These are phyloP conservation scores for Fusarium sp. DNA, from an alignment of 2,329 filamentous ascomycete species.

Conservation along the genomic window DNA sequence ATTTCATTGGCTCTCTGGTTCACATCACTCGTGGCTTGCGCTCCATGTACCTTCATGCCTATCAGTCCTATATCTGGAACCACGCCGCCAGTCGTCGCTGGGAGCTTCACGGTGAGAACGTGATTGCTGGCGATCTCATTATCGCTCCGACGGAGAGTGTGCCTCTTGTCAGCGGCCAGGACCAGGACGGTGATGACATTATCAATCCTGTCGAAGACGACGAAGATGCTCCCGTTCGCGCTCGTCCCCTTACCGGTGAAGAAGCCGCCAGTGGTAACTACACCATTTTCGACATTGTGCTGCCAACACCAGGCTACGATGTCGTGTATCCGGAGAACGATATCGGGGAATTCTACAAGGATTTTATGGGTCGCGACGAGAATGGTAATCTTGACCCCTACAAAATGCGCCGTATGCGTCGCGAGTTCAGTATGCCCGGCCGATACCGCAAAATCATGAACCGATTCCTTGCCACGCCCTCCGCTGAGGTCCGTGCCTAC, in stretches of 20 bases:
- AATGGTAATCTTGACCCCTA: conserved; percentile 84
- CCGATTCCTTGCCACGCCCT: conserved; percentile 70
- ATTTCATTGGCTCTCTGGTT: conserved; percentile 84
- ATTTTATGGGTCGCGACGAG: conserved; percentile 83
- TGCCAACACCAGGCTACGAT: conserved; percentile 93
- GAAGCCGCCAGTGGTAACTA: conserved; percentile 82
- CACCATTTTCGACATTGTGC: conserved; percentile 85
- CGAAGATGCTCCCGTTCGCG: conserved; percentile 61
- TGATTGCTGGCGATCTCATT: conserved; percentile 87
- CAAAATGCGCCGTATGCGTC: conserved; percentile 85
- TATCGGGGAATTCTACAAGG: conserved; percentile 82
- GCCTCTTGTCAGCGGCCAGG: conserved; percentile 62
- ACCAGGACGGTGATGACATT: conserved; percentile 64
- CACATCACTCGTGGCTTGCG: conserved; percentile 83
- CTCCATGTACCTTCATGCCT: conserved; percentile 96
- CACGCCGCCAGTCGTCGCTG: conserved; percentile 82
- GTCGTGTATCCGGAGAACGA: conserved; percentile 86
- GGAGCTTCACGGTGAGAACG: conserved; percentile 74
- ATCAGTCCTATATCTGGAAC: conserved; percentile 97
- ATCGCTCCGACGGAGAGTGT: conserved; percentile 56
- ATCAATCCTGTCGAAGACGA: conserved; percentile 55
- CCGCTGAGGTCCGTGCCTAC: conserved; percentile 77
- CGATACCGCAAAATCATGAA: conserved; percentile 88
- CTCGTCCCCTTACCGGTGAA: conserved; percentile 76
- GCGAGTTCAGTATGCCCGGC: conserved; percentile 88